phyloP scores from a whole-genome alignment of 371 early-diverging fungal species.

The Apophysomyces variabilis region DNA sequence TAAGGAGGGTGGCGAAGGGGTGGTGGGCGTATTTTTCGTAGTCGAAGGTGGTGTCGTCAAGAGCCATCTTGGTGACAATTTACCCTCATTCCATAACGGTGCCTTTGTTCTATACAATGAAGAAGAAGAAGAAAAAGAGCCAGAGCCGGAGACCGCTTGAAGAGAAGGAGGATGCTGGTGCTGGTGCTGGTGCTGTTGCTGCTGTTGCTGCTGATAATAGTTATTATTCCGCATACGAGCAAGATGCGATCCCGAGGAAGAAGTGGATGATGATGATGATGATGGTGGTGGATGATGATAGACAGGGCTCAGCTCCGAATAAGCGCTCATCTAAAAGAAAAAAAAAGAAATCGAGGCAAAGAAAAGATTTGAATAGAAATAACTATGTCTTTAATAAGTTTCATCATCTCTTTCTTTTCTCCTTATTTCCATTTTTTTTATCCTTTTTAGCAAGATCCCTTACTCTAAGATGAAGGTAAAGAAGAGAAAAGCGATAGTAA shows the following conservation, averaged over 20 bases:
- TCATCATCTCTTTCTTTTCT: too few species aligned
- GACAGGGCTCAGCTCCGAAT: conserved; percentile 21
- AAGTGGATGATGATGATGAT: background rate
- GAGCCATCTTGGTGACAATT: background rate
- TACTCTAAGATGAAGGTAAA: background rate
- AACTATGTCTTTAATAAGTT: too few species aligned
- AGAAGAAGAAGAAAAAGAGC: too few species aligned
- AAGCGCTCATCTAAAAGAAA: conserved; percentile 18
- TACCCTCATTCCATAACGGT: background rate
- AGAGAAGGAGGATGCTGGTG: background rate
- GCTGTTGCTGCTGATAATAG: too few species aligned
- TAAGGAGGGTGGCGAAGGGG: conserved; percentile 5
- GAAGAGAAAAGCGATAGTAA: background rate
- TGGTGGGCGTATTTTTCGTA: too few species aligned
- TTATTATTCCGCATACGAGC: background rate
- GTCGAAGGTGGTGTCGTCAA: conserved; percentile 4
- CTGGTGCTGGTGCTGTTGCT: too few species aligned
- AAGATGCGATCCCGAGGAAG: conserved; percentile 1
- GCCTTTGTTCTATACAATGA: too few species aligned
- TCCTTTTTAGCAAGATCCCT: background rate
- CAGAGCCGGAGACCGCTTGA: too few species aligned
- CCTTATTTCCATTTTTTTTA: too few species aligned
- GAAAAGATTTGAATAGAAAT: too few species aligned
- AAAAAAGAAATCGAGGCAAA: too few species aligned
- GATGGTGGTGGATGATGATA: conserved; percentile 6